Percentiles rank a stretch among this genome's conserved stretches.
Evolutionary conservation across 768 basidiomycete species (phyloP).

Genomic region (Hericium coralloides): DNA sequence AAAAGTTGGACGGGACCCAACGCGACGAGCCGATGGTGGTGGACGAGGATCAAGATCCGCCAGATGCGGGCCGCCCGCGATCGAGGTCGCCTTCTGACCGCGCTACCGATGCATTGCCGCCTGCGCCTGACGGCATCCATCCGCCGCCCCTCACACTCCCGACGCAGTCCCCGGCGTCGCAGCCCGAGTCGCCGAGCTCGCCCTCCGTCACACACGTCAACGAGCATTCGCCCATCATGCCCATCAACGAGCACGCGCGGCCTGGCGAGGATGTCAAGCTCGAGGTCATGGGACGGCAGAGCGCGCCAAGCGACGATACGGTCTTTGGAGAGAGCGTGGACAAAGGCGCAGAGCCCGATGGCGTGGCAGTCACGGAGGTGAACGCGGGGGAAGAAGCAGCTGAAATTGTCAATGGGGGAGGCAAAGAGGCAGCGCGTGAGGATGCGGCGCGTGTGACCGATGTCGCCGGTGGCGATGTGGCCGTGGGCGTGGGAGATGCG

Average conservation of each 20-base stretch:
- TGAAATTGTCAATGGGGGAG: slow-evolving; percentile 4
- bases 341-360: slow-evolving; percentile 28
- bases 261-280: slow-evolving; percentile 32
- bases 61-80: not conserved
- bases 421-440: slow-evolving; percentile 1
- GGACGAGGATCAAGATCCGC: no score
- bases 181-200: not conserved
- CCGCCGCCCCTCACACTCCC: not conserved
- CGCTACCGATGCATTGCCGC: not conserved
- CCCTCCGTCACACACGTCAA: not conserved
- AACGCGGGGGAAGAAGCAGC: slow-evolving; percentile 24
- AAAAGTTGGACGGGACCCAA: not conserved
- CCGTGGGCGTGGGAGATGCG: slow-evolving; percentile 37
- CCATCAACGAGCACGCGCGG: not conserved
- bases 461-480: slow-evolving; percentile 30
- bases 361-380: slow-evolving; percentile 36
- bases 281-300: slow-evolving; percentile 43
- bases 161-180: not conserved
- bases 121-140: not conserved
- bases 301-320: slow-evolving; percentile 51
- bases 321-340: slow-evolving; percentile 24
- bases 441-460: slow-evolving; percentile 7
- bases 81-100: not conserved
- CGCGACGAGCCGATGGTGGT: not conserved
- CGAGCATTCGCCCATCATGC: not conserved